Percentiles rank a stretch among this genome's conserved stretches.
Conservation (phyloP, 2,329 filamentous ascomycete species). For the Purpureocillium takamizusanense region DNA sequence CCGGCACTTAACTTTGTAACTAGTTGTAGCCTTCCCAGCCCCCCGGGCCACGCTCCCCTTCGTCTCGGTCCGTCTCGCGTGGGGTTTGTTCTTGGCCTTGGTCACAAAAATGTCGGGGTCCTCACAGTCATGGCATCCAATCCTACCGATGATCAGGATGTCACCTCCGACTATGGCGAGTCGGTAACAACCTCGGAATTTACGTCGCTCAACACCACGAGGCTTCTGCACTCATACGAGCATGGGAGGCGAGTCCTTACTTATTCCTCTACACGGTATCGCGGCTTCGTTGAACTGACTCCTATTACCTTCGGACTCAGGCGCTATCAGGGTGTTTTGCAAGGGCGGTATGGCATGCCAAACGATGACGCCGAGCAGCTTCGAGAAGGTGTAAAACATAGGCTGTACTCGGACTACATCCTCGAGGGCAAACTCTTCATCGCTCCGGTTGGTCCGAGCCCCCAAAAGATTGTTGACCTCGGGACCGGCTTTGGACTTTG, state of each 20-base stretch:
- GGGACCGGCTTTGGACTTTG: conserved; percentile 45
- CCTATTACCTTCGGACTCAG: conserved; percentile 19
- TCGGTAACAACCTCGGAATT: conserved; percentile 29
- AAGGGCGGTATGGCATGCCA: conserved; percentile 39
- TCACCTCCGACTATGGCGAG: conserved; percentile 30
- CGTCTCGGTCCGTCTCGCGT: too few species aligned
- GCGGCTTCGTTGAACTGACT: too few species aligned
- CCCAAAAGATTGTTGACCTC: conserved; percentile 40
- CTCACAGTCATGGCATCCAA: conserved; percentile 10
- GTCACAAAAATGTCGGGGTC: too few species aligned
- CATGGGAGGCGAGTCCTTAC: conserved; percentile 22
- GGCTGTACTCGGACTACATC: conserved; percentile 36
- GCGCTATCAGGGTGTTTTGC: conserved; percentile 38
- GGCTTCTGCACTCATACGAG: conserved; percentile 23
- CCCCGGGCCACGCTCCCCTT: too few species aligned
- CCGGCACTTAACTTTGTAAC: too few species aligned
- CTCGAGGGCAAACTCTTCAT: conserved; percentile 31
- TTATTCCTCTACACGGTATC: too few species aligned
- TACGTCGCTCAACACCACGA: conserved; percentile 26
- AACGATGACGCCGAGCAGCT: conserved; percentile 42
- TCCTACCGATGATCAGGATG: conserved; percentile 17
- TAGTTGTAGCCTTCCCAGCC: too few species aligned
- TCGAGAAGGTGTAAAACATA: conserved; percentile 39
- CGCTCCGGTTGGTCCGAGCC: conserved; percentile 32
- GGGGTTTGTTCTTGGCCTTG: too few species aligned